Evolutionary conservation across 805 yeast genomes (phyloP), one percentile per base, ranked within the genome.

Genomic region (Teunomyces kruisii): DNA sequence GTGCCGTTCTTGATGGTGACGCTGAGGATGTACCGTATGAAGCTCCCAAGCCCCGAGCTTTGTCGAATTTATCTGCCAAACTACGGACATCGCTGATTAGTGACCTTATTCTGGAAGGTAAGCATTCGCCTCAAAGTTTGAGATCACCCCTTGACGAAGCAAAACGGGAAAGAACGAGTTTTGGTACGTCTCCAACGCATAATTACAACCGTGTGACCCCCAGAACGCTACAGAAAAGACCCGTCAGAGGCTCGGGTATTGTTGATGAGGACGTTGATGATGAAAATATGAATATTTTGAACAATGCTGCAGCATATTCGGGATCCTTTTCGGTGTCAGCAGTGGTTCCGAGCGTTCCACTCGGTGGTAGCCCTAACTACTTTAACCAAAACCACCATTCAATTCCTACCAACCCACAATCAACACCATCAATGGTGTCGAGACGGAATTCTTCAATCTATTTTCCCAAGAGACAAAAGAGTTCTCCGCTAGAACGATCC

Each of bases 181-280:
- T 35, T 19, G 47, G 39, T 6, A 35, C 19, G 4, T 44, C 47
- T 2, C 47, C 47, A 6, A 44, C 19, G 7, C n/a, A 32, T 15
- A 9, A 17, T 4, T 10, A 12, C 8, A 32, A 16, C 22, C 36
- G 36, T 16, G 36, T 15, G 32, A 12, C 30, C 24, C 32, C 15
- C 16, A 38, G 27, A 32, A n/a, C 17, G 28, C 9, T 30, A 16
- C 45, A 16, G 26, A 28, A 35, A 10, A 17, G 27, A 13, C 26
- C 35, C 6, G 28, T 30, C 5, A 17, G 40, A 12, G 36, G 32
- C 2, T 19, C 28, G 13, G 37, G 28, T 9, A 17, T 13, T 6
- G 15, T 24, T 9, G 24, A 35, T 9, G 48, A 46, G 13, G 75
- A 70, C 44, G 50, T 67, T 38, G 74, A 70, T 48, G 61, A 70